These are phyloP conservation scores for Gossypium stocksii DNA, from an alignment of 345 rosid genomes.

Conservation along the genomic window DNA sequence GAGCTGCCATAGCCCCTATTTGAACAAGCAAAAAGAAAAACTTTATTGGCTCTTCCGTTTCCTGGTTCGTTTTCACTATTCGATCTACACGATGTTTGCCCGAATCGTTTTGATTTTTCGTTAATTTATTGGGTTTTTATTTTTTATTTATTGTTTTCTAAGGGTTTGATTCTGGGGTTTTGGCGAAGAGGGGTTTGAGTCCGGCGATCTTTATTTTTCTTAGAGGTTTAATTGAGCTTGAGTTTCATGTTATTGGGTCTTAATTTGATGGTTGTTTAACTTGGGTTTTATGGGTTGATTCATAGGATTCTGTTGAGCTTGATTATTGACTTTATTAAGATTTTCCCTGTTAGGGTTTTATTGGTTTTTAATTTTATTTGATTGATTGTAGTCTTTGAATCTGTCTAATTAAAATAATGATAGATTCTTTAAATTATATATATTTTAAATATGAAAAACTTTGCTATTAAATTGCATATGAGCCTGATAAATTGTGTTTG, in stretches of 20 bases:
- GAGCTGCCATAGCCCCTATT: constrained; percentile 42
- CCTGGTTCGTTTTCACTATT: constrained; percentile 36
- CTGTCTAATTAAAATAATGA: neutral
- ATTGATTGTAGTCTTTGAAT: neutral
- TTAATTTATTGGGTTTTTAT: neutral
- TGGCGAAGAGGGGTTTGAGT: constrained; percentile 20
- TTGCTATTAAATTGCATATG: neutral
- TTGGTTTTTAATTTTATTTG: constrained; percentile 12
- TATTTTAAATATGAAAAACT: neutral
- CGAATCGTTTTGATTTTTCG: neutral
- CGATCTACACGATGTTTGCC: constrained; percentile 38
- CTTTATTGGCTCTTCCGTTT: constrained; percentile 28
- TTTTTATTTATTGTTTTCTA: constrained; percentile 17
- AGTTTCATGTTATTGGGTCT: constrained; percentile 21
- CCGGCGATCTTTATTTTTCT: constrained; percentile 29
- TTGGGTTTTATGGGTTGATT: constrained; percentile 17
- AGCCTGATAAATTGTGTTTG: neutral
- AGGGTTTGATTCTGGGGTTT: constrained; percentile 42
- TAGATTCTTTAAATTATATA: neutral
- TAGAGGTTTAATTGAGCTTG: constrained; percentile 24
- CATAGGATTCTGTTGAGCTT: constrained; percentile 12
- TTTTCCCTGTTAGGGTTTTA: constrained; percentile 33
- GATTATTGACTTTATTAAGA: constrained; percentile 15
- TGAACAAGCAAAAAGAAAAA: constrained; percentile 11
- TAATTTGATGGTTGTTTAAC: neutral